Conservation (phyloP, 345 rosid species). For the Lenwebbia sp. region DNA sequence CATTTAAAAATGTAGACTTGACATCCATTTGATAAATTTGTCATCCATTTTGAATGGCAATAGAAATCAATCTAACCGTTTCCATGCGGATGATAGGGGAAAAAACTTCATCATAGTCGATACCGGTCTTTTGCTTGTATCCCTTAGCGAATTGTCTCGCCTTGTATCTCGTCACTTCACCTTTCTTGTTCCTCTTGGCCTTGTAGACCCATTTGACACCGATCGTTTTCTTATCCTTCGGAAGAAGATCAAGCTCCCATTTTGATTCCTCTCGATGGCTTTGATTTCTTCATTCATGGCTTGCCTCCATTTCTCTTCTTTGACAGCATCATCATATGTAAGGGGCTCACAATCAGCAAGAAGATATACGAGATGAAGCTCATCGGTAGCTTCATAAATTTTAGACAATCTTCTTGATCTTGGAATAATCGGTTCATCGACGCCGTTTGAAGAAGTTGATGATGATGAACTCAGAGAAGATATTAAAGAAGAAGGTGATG, state of each 20-base stretch:
- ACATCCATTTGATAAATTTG: not conserved
- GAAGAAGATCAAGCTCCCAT: not conserved
- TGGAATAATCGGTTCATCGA: no score
- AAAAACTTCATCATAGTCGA: not conserved
- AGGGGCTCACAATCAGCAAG: no score
- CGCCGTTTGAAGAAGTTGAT: no score
- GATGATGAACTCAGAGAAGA: no score
- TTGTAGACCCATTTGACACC: not conserved
- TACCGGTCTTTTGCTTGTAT: not conserved
- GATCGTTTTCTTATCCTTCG: not conserved
- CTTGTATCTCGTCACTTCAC: not conserved
- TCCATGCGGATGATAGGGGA: not conserved
- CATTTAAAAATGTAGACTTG: not conserved
- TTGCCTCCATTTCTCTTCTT: no score
- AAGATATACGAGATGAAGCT: no score
- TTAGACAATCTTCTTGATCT: no score
- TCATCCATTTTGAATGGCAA: not conserved
- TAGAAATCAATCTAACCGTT: not conserved
- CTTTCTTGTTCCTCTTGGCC: not conserved
- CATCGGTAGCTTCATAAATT: no score
- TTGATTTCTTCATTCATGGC: not conserved
- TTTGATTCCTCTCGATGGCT: not conserved
- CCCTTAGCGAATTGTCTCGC: not conserved
- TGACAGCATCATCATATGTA: no score
- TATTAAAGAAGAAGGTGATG: no score